Base-by-base conservation (phyloP, 2,329 filamentous ascomycete genomes). In the Cytospora chrysosperma region DNA sequence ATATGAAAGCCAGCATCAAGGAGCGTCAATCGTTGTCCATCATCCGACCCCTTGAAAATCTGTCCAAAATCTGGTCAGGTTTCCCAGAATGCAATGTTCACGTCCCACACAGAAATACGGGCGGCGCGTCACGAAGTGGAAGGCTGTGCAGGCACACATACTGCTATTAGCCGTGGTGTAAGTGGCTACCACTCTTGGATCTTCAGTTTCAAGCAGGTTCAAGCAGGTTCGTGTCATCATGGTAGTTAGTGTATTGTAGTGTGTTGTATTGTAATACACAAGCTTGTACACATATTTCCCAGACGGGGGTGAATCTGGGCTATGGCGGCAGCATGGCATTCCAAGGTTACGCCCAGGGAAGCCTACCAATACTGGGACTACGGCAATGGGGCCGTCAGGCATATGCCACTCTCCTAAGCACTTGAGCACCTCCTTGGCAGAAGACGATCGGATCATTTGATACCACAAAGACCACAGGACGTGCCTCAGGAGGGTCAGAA, bases 111-210 rank as follows among this genome's bases (percentile, higher is more conserved):
- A n/a, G 28, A 30, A 53, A 8, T 53, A 30, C 32, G 26, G 54
- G 21, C 56, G 57, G 55, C 59, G 59, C 54, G 62, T 62, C 59
- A 52, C 56, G 30, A 51, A 37, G 59, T 37, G 53, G n/a, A 49
- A 57, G 59, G 58, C 62, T 50, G 62, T 57, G 49, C 55, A 47
- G 24, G 43, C 43, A 47, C 43, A n/a, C 43, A 4, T 12, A 24
- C 43, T 47, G 43, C 21, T 24, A 4, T 13, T 47, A 12, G n/a
- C 13, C n/a, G 10, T 47, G 9, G 8, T 47, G 6, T 37, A 40
- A 9, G 19, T 43, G 40, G n/a, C 40, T 21, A n/a, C 40, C 19
- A n/a, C n/a, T n/a, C 40, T 21, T 43, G 40, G 10, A 9, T 9
- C 10, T 21, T n/a, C n/a, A n/a, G n/a, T n/a, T n/a, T n/a, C n/a